A percentile compares a stretch with the other conserved stretches of the same genome.
These are phyloP conservation scores for Pseudogymnoascus sp. DNA, from an alignment of 2,329 filamentous ascomycete genomes.

Conservation along the genomic window DNA sequence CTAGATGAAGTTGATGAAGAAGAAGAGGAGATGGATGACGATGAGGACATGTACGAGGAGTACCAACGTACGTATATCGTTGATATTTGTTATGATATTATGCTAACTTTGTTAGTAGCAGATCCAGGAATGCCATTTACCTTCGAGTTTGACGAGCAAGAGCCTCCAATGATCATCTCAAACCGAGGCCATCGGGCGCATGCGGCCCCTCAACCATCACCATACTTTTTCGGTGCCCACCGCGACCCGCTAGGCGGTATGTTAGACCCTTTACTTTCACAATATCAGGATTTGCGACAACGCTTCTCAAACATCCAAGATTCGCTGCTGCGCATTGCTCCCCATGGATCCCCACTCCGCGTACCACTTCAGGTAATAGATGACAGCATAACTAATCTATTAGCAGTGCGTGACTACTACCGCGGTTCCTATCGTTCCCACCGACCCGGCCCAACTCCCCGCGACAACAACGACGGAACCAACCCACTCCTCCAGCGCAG, in stretches of 20 bases:
- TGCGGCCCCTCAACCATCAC: conserved; percentile 46
- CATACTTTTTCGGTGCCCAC: conserved; percentile 49
- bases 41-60: conserved; percentile 53
- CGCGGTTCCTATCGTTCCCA: conserved; percentile 40
- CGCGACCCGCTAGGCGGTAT: conserved; percentile 45
- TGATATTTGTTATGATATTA: background rate
- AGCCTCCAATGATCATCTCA: conserved; percentile 35
- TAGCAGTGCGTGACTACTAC: conserved; percentile 24
- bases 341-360: background rate
- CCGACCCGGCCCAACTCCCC: conserved; percentile 37
- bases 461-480: conserved; percentile 65
- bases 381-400: conserved; percentile 25
- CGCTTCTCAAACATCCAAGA: background rate
- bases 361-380: background rate
- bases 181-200: conserved; percentile 43
- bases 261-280: conserved; percentile 20
- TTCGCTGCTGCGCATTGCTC: background rate
- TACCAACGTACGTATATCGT: conserved; percentile 42
- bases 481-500: conserved; percentile 76
- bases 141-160: conserved; percentile 46
- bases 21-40: conserved; percentile 59
- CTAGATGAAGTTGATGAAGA: conserved; percentile 50
- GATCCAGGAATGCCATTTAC: conserved; percentile 35
- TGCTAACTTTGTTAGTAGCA: conserved; percentile 10
- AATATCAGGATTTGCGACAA: background rate